These are phyloP conservation scores for Trichoderma hamatum DNA, from an alignment of 2,329 filamentous ascomycete species.

Conservation along the genomic window DNA sequence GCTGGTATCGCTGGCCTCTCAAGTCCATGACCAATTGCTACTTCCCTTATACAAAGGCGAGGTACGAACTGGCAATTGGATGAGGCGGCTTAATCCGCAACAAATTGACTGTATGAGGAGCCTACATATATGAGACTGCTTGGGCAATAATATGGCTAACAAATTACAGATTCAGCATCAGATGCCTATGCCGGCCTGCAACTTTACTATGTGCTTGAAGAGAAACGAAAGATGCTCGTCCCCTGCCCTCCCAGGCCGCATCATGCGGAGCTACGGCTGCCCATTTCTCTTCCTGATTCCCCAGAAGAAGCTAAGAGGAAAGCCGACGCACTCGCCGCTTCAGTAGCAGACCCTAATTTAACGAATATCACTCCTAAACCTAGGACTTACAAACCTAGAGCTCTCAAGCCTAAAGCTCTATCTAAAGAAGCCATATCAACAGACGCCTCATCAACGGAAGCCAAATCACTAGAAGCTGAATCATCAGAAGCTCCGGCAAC, in stretches of 20 bases:
- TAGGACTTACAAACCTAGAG: constrained; percentile 29
- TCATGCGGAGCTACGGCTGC: constrained; percentile 66
- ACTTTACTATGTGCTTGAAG: constrained; percentile 72
- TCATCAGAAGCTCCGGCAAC: neutral
- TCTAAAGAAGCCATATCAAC: neutral
- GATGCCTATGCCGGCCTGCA: constrained; percentile 81
- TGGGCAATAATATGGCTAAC: neutral
- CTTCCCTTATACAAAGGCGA: constrained; percentile 75
- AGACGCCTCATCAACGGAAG: neutral
- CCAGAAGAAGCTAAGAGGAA: neutral
- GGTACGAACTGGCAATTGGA: constrained; percentile 79
- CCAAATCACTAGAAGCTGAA: neutral
- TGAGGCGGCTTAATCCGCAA: constrained; percentile 57
- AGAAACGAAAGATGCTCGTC: constrained; percentile 64
- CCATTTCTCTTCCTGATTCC: constrained; percentile 57
- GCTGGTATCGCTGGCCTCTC: constrained; percentile 66
- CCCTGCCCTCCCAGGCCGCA: constrained; percentile 73
- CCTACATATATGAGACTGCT: neutral
- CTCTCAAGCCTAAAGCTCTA: neutral
- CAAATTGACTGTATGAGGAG: constrained; percentile 69
- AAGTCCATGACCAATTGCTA: constrained; percentile 71
- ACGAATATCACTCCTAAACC: constrained; percentile 8
- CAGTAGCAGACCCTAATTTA: constrained; percentile 23
- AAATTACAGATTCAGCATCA: constrained; percentile 67
- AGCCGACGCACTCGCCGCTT: constrained; percentile 39